A percentile compares a stretch with the other conserved stretches of the same genome.
These are phyloP conservation scores for Tricladium varicosporioides DNA, from an alignment of 2,329 filamentous ascomycete species.

Conservation along the genomic window DNA sequence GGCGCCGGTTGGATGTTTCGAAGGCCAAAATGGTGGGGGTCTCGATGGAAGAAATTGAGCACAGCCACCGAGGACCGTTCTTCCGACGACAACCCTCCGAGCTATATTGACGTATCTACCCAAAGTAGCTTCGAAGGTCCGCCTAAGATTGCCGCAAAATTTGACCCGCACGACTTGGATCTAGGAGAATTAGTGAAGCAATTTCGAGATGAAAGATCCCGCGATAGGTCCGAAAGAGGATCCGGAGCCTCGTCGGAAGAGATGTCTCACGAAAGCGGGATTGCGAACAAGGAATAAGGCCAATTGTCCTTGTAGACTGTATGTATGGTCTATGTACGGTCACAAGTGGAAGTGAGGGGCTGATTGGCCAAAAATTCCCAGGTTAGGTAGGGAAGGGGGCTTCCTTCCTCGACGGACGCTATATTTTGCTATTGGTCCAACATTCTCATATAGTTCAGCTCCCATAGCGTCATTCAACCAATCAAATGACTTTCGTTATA, in stretches of 20 bases:
- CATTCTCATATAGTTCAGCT: not conserved
- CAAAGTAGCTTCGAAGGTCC: not conserved
- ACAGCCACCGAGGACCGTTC: not conserved
- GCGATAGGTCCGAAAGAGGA: not conserved
- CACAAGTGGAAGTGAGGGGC: not conserved
- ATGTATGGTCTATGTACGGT: not conserved
- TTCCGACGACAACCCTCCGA: not conserved
- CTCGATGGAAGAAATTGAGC: constrained; percentile 1
- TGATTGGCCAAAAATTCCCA: not conserved
- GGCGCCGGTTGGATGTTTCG: constrained; percentile 1
- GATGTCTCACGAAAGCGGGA: not conserved
- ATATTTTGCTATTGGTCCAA: not conserved
- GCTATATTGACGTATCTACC: not conserved
- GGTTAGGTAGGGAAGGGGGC: not conserved
- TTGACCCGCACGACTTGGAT: not conserved
- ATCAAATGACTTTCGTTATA: not conserved
- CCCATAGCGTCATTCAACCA: not conserved
- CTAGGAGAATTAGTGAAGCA: not conserved
- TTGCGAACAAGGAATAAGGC: constrained; percentile 3
- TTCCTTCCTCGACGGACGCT: not conserved
- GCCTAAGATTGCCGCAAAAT: not conserved
- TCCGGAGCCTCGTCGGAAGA: not conserved
- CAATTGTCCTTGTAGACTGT: not conserved
- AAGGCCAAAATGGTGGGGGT: not conserved
- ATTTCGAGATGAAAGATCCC: not conserved